phyloP scores from a whole-genome alignment of 164 flowering plant species.

The Kingdonia uniflora region DNA sequence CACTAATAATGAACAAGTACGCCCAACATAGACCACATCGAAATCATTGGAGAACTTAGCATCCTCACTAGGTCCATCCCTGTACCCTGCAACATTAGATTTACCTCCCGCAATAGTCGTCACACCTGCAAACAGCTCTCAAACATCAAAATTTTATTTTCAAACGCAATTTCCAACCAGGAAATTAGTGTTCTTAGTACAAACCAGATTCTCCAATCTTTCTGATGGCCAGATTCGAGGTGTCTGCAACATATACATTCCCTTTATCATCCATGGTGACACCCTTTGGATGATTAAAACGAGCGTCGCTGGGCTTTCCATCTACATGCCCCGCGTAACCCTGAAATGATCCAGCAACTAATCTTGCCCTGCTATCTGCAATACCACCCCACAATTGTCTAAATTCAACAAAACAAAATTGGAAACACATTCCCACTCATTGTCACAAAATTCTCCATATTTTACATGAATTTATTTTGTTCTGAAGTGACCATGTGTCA shows the following conservation, averaged over 20 bases:
- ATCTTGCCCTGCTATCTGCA: conserved; percentile 94
- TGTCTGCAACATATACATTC: conserved; percentile 92
- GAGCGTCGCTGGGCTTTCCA: conserved; percentile 94
- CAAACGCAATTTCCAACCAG: neutral
- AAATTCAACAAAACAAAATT: too few relatives aligned
- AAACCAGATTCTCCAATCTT: conserved; percentile 90
- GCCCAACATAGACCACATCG: conserved; percentile 73
- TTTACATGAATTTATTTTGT: too few relatives aligned
- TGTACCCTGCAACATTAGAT: conserved; percentile 81
- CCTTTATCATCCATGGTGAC: conserved; percentile 94
- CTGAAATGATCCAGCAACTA: conserved; percentile 96
- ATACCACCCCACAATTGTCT: conserved; percentile 6
- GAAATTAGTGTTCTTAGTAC: neutral
- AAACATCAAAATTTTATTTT: neutral
- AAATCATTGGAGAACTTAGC: conserved; percentile 91
- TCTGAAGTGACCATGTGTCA: too few relatives aligned
- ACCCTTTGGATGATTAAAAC: conserved; percentile 88
- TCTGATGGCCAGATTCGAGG: conserved; percentile 80
- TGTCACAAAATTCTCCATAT: too few relatives aligned
- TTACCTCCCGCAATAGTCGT: conserved; percentile 98
- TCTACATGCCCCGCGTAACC: conserved; percentile 90
- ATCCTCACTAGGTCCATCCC: conserved; percentile 97
- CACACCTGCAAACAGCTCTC: conserved; percentile 50
- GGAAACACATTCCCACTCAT: too few relatives aligned
- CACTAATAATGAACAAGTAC: conserved; percentile 85